phyloP scores from a whole-genome alignment of 75 land plant species.

The Picea sitchensis region DNA sequence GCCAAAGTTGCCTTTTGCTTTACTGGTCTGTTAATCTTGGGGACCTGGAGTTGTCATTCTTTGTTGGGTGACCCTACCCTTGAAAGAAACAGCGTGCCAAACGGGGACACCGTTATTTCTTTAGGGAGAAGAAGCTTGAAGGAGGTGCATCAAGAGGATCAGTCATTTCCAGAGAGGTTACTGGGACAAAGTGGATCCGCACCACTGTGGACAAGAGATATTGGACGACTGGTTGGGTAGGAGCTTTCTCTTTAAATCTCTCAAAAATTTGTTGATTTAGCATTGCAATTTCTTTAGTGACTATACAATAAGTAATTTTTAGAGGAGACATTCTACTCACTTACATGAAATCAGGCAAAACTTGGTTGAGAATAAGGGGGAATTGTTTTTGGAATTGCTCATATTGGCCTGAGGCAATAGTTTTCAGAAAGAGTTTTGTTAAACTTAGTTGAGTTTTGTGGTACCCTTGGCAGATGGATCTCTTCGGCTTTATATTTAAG shows the following conservation, averaged over 20 bases:
- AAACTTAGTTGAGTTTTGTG: neutral
- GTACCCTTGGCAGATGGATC: conserved; percentile 28
- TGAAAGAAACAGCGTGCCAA: neutral
- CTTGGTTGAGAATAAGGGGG: neutral
- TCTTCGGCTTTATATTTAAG: conserved; percentile 38
- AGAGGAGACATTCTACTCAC: neutral
- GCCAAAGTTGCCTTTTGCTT: conserved; percentile 13
- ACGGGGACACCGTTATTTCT: neutral
- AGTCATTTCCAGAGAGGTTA: neutral
- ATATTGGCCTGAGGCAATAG: neutral
- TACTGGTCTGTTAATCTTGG: conserved; percentile 10
- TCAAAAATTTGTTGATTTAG: neutral
- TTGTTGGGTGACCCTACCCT: neutral
- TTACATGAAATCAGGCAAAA: neutral
- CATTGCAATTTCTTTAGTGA: neutral
- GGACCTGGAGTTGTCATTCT: conserved; percentile 7
- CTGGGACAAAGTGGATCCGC: neutral
- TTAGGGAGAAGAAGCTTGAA: conserved; percentile 11
- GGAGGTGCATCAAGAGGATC: neutral
- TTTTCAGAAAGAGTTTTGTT: neutral
- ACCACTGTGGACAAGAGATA: conserved; percentile 4
- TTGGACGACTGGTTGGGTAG: conserved; percentile 8
- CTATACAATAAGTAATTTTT: no score
- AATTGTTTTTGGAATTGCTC: neutral
- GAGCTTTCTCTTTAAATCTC: neutral